phyloP scores from a whole-genome alignment of 2,329 filamentous ascomycete genomes.

The Paracamarosporium sp. region DNA sequence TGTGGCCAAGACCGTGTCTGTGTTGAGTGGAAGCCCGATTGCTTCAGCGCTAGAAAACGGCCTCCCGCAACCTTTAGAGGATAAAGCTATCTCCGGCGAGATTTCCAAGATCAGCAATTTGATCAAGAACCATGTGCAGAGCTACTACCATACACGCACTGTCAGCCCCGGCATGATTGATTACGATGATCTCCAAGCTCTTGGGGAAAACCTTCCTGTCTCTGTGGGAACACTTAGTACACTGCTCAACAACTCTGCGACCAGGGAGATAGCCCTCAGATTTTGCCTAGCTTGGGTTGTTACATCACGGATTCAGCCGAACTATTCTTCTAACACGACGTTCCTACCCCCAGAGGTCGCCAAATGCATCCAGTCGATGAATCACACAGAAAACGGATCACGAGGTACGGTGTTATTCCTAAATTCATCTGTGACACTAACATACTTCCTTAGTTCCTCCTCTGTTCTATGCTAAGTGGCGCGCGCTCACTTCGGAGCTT shows the following conservation, averaged over 20 bases:
- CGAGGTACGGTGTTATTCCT: constrained; percentile 20
- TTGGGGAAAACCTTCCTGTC: constrained; percentile 29
- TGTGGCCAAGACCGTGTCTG: constrained; percentile 11
- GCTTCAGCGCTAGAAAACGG: constrained; percentile 15
- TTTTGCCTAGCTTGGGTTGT: constrained; percentile 42
- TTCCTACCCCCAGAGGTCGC: constrained; percentile 38
- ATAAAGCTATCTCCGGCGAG: constrained; percentile 38
- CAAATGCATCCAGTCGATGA: constrained; percentile 27
- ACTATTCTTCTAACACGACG: constrained; percentile 18
- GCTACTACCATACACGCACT: constrained; percentile 38
- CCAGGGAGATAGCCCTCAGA: constrained; percentile 35
- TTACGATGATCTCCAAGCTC: constrained; percentile 26
- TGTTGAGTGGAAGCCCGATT: constrained; percentile 17
- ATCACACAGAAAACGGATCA: constrained; percentile 3
- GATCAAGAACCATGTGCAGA: constrained; percentile 47
- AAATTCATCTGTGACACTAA: constrained; percentile 1
- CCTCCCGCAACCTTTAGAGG: constrained; percentile 42
- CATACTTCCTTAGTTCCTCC: constrained; percentile 20
- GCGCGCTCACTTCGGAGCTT: constrained; percentile 37
- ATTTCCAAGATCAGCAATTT: constrained; percentile 39
- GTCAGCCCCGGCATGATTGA: constrained; percentile 29
- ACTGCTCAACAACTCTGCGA: constrained; percentile 33
- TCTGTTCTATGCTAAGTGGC: constrained; percentile 36
- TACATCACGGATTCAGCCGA: constrained; percentile 28
- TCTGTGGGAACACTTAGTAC: constrained; percentile 31